Conservation (phyloP, 2,329 filamentous ascomycete genomes). For the Pseudogymnoascus sp. region DNA sequence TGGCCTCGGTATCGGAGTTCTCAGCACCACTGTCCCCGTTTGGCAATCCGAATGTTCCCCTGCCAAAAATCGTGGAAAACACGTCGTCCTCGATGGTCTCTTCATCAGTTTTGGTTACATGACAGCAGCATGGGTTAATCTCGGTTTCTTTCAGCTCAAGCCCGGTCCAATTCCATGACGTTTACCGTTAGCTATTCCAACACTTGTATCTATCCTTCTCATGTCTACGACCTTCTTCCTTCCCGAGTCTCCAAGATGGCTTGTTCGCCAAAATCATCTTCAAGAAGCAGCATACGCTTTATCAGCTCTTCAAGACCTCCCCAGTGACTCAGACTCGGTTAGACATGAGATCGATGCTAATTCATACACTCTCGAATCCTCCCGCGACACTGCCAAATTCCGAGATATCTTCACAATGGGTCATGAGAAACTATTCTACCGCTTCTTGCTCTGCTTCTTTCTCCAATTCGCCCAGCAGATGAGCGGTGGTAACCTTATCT, state of each 20-base stretch:
- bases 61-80: slow-evolving; percentile 37
- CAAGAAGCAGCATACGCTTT: slow-evolving; percentile 11
- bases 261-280: not conserved
- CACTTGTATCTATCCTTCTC: not conserved
- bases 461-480: not conserved
- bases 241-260: slow-evolving; percentile 45
- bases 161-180: slow-evolving; percentile 19
- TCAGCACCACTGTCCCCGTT: slow-evolving; percentile 32
- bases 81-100: slow-evolving; percentile 49
- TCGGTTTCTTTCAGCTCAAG: slow-evolving; percentile 32
- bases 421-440: slow-evolving; percentile 41
- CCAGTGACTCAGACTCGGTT: slow-evolving; percentile 26
- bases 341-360: slow-evolving; percentile 37
- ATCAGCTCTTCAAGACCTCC: slow-evolving; percentile 24
- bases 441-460: slow-evolving; percentile 28
- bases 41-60: slow-evolving; percentile 31
- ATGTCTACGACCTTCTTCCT: slow-evolving; percentile 36
- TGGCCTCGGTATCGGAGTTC: slow-evolving; percentile 30
- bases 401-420: slow-evolving; percentile 40
- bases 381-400: slow-evolving; percentile 30
- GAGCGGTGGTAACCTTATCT: not conserved
- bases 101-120: slow-evolving; percentile 46
- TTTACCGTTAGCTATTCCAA: not conserved
- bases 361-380: slow-evolving; percentile 39
- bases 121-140: slow-evolving; percentile 50